These are phyloP conservation scores for Ambrosiella beaveri DNA, from an alignment of 2,329 filamentous ascomycete species.

Conservation along the genomic window DNA sequence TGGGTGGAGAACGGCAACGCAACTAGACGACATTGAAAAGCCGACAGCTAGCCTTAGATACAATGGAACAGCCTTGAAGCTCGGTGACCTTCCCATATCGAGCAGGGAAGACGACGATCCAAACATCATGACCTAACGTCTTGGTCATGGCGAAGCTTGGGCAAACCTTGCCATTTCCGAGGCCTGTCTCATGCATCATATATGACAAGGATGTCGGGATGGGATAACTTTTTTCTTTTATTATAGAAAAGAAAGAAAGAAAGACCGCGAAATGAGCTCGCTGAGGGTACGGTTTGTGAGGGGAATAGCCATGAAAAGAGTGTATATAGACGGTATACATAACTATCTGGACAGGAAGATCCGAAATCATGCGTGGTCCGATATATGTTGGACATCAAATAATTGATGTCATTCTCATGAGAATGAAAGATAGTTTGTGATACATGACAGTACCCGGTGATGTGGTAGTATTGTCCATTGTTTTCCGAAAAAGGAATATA, in stretches of 20 bases:
- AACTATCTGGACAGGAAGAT: neutral
- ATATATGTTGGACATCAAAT: too few species aligned
- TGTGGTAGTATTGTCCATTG: too few species aligned
- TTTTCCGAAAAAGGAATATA: too few species aligned
- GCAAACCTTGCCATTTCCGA: constrained; percentile 1
- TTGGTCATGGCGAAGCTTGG: neutral
- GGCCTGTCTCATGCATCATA: neutral
- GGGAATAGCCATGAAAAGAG: too few species aligned
- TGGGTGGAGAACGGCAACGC: neutral
- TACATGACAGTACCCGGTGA: too few species aligned
- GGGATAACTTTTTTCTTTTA: neutral
- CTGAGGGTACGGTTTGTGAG: neutral
- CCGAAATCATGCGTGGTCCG: too few species aligned
- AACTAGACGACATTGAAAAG: neutral
- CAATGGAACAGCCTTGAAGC: too few species aligned
- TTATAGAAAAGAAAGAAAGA: neutral
- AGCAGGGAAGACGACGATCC: constrained; percentile 3
- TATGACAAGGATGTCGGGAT: neutral
- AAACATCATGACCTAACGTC: neutral
- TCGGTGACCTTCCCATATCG: neutral
- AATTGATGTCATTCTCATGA: too few species aligned
- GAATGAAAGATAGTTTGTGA: too few species aligned
- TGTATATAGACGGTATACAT: neutral
- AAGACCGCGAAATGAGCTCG: neutral
- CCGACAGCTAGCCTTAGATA: too few species aligned